These are phyloP conservation scores for Penicillium nucicola DNA, from an alignment of 495 filamentous ascomycete species.

Conservation along the genomic window DNA sequence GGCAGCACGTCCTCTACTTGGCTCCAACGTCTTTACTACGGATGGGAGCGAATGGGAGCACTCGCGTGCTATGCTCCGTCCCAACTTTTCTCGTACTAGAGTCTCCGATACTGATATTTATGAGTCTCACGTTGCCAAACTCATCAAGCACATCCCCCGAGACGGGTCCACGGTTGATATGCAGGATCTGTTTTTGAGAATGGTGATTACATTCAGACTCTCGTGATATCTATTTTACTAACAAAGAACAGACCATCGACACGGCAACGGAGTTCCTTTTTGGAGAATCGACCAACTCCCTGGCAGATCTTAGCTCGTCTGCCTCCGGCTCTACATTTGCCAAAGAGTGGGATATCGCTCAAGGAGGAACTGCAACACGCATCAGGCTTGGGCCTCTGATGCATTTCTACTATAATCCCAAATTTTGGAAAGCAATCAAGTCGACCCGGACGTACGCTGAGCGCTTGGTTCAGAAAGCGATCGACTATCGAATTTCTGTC, in stretches of 20 bases:
- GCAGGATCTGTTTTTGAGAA: conserved; percentile 58
- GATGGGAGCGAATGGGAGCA: conserved; percentile 66
- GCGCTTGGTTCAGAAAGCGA: conserved; percentile 10
- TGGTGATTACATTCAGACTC: neutral
- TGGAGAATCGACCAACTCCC: conserved; percentile 50
- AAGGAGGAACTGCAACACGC: conserved; percentile 2
- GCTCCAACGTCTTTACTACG: conserved; percentile 67
- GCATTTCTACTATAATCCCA: neutral
- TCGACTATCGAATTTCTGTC: conserved; percentile 5
- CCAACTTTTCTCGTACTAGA: conserved; percentile 60
- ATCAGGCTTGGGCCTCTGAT: neutral
- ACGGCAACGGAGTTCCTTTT: conserved; percentile 72
- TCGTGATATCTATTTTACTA: neutral
- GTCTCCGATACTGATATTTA: conserved; percentile 57
- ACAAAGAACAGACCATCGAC: conserved; percentile 55
- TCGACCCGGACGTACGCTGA: neutral
- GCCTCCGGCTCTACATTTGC: conserved; percentile 4
- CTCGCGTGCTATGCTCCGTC: conserved; percentile 59
- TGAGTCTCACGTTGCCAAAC: conserved; percentile 55
- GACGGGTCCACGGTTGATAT: conserved; percentile 57
- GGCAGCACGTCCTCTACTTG: conserved; percentile 55
- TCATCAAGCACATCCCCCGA: conserved; percentile 44
- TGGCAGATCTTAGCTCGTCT: conserved; percentile 12
- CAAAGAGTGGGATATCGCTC: conserved; percentile 2
- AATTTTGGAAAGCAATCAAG: neutral